Conservation (phyloP, 495 filamentous ascomycete species). For the Cercophora sp. region DNA sequence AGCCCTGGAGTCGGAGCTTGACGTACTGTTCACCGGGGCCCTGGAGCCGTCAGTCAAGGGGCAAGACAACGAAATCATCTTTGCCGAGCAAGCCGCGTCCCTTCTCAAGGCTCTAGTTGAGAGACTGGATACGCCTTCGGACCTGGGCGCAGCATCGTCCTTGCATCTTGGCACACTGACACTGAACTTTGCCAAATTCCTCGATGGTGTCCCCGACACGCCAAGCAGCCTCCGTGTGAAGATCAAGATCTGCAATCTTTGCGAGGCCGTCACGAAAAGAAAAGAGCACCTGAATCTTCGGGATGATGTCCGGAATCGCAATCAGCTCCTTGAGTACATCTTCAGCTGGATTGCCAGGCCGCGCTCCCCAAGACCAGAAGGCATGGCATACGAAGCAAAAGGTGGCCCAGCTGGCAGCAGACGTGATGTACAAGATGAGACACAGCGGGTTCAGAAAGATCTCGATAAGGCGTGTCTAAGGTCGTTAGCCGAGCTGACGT, state of each 20-base stretch:
- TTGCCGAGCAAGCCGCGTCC: slow-evolving; percentile 61
- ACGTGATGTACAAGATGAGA: slow-evolving; percentile 44
- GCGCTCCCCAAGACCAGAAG: slow-evolving; percentile 34
- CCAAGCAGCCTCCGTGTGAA: slow-evolving; percentile 54
- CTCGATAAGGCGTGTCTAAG: slow-evolving; percentile 59
- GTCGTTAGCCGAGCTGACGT: slow-evolving; percentile 58
- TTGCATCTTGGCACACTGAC: slow-evolving; percentile 57
- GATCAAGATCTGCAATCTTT: slow-evolving; percentile 62
- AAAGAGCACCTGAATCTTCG: slow-evolving; percentile 63
- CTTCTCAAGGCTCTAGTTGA: slow-evolving; percentile 60
- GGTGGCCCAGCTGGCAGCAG: slow-evolving; percentile 1
- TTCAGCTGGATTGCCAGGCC: slow-evolving; percentile 61
- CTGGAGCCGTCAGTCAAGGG: slow-evolving; percentile 47
- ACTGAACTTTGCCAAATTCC: slow-evolving; percentile 57
- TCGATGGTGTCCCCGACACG: slow-evolving; percentile 51
- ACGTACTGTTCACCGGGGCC: slow-evolving; percentile 50
- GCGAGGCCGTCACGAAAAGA: slow-evolving; percentile 58
- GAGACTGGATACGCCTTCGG: slow-evolving; percentile 53
- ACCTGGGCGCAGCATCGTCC: slow-evolving; percentile 52
- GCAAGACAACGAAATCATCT: slow-evolving; percentile 56
- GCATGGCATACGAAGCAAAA: slow-evolving; percentile 9
- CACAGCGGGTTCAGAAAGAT: slow-evolving; percentile 53
- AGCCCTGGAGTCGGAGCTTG: slow-evolving; percentile 57
- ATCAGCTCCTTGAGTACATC: slow-evolving; percentile 60
- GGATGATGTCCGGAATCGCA: slow-evolving; percentile 61